Evolutionary conservation across 2,329 filamentous ascomycete genomes (phyloP).

Genomic region (Teratosphaeria epicoccoides): DNA sequence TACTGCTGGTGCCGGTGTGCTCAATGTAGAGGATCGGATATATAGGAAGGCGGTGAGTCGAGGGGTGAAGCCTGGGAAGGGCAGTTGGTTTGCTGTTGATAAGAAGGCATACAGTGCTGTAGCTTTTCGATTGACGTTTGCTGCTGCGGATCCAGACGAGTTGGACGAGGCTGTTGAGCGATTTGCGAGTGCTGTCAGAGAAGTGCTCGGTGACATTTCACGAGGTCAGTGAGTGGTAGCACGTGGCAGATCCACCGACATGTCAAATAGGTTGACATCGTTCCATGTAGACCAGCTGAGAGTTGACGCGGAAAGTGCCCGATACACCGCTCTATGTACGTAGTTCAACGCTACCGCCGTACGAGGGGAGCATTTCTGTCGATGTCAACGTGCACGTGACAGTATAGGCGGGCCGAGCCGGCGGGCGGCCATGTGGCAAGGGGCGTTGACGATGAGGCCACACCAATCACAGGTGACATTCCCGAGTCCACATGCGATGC

Average conservation of each 20-base stretch:
- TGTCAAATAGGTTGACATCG: too few relatives aligned
- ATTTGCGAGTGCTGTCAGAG: conserved; percentile 63
- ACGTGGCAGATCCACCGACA: background rate
- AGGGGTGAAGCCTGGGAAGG: conserved; percentile 70
- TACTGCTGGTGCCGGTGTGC: conserved; percentile 40
- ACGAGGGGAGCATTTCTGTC: too few relatives aligned
- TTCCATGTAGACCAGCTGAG: too few relatives aligned
- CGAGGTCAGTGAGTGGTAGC: background rate
- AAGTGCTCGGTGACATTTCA: conserved; percentile 39
- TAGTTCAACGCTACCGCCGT: too few relatives aligned
- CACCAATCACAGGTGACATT: background rate
- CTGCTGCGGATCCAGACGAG: conserved; percentile 53
- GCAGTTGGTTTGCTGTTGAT: conserved; percentile 85
- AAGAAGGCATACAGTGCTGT: conserved; percentile 44
- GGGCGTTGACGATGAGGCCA: too few relatives aligned
- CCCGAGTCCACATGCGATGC: background rate
- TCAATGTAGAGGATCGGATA: conserved; percentile 71
- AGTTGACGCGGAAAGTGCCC: too few relatives aligned
- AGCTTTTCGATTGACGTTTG: conserved; percentile 87
- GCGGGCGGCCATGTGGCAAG: background rate
- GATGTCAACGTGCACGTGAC: background rate
- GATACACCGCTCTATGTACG: too few relatives aligned
- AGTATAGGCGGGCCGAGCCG: background rate
- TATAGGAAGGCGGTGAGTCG: conserved; percentile 66
- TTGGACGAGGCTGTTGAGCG: conserved; percentile 44